Evolutionary conservation across 1,139 yeast genomes (phyloP).

Genomic region (Arxiozyma slooffiae): DNA sequence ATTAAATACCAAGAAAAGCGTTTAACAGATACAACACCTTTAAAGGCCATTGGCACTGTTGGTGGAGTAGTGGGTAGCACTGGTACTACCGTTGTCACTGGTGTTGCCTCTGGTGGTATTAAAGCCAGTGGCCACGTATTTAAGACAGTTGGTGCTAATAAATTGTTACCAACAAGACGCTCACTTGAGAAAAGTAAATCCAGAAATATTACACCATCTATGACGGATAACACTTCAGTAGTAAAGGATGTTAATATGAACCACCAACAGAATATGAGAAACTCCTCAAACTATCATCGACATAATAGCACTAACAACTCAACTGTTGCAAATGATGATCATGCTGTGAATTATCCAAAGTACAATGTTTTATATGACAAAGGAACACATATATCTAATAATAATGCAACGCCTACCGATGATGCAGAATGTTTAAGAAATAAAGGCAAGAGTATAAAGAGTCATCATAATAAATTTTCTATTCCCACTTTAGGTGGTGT

Average conservation of each 20-base stretch:
- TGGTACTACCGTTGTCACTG: slow-evolving; percentile 30
- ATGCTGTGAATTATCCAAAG: neutral
- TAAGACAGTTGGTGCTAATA: slow-evolving; percentile 21
- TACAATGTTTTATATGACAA: neutral
- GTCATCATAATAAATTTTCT: neutral
- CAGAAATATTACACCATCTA: neutral
- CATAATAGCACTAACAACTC: neutral
- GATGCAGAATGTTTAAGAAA: neutral
- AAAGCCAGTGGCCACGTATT: slow-evolving; percentile 37
- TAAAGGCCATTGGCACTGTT: slow-evolving; percentile 40
- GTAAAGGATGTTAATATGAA: neutral
- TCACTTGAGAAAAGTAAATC: neutral
- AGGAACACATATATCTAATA: neutral
- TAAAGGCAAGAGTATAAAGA: neutral
- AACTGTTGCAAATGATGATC: neutral
- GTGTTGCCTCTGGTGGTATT: slow-evolving; percentile 34
- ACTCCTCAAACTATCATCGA: neutral
- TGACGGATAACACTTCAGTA: neutral
- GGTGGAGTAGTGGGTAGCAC: slow-evolving; percentile 32
- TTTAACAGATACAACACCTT: slow-evolving; percentile 32
- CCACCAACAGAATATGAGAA: neutral
- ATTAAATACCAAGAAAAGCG: slow-evolving; percentile 37
- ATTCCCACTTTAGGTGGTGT: neutral
- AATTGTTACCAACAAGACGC: neutral
- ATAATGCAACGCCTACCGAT: neutral